phyloP scores from a whole-genome alignment of 2,329 filamentous ascomycete species.

The Mycosphaerelloides madeirae region DNA sequence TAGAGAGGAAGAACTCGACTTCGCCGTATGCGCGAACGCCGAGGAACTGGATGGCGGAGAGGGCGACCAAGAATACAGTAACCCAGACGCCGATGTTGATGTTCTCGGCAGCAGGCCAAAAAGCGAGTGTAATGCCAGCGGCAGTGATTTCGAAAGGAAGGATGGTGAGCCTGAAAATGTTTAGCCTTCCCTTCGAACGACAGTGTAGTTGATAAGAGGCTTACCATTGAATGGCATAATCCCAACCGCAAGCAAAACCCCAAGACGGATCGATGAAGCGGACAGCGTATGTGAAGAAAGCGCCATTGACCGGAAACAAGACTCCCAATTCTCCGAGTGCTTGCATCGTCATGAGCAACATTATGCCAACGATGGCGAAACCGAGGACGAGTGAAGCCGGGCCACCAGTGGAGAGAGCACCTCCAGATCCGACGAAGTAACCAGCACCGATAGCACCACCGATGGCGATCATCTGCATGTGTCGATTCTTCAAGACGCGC shows the following conservation, averaged over 20 bases:
- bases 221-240: conserved; percentile 29
- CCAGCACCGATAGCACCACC: conserved; percentile 46
- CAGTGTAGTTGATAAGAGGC: no score
- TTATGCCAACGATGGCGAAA: conserved; percentile 37
- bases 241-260: conserved; percentile 30
- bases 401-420: conserved; percentile 45
- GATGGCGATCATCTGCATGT: conserved; percentile 37
- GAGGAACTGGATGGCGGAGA: conserved; percentile 30
- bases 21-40: conserved; percentile 34
- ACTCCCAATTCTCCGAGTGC: conserved; percentile 34
- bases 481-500: conserved; percentile 28
- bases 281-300: conserved; percentile 33
- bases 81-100: conserved; percentile 32
- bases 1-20: conserved; percentile 28
- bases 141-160: conserved; percentile 32
- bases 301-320: conserved; percentile 33
- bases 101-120: conserved; percentile 24
- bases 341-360: conserved; percentile 34
- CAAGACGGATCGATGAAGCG: conserved; percentile 35
- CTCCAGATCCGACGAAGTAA: conserved; percentile 50
- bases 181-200: no score
- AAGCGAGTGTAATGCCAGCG: conserved; percentile 29
- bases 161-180: conserved; percentile 17
- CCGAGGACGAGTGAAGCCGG: conserved; percentile 46
- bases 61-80: conserved; percentile 28